Evolutionary conservation across 2,329 filamentous ascomycete species (phyloP), one percentile per base, ranked within the genome.

Genomic region (Cladosporium oxysporum): DNA sequence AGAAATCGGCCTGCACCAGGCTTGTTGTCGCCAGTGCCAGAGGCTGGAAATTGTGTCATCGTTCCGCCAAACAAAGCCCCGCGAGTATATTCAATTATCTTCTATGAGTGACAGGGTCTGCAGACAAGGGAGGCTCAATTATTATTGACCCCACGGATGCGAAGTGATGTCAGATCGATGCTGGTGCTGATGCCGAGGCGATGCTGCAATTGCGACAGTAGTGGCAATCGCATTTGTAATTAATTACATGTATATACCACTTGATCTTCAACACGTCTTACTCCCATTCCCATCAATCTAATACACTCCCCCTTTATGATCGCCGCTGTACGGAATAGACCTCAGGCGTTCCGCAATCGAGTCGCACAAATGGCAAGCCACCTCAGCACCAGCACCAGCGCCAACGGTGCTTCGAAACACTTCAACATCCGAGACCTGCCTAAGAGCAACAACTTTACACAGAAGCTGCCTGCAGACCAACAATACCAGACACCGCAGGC

Each of bases 401-500:
- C 23, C 23, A 11, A 12, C 11, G 71, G 70, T 67, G 68, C 70
- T 33, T 66, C 71, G 29, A 66, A 64, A 69, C 78, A 70, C 66
- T 75, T 73, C 65, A 79, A 76, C n/a, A 77, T 84, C 18, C 72
- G 75, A 49, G 83, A 87, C 14, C 78, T 90, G 49, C 86, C 86
- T 11, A 90, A 90, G 73, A 86, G 86, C n/a, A 86, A 85, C 73
- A 81, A 82, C 65, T 90, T 90, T 76, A 90, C 88, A 0, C 79
- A 81, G 2, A 86, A 85, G 61, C 82, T 97, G 4, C 92, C 93
- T 3, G 79, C 92, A 10, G 95, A 99, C 75, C 78, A 89, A 12
- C 80, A 86, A 31, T 97, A 91, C 75, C 89, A 92, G 18, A 96
- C 92, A 0, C 93, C 95, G 0, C 85, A 88, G 67, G 85, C 85